A percentile compares a stretch with the other conserved stretches of the same genome.
Conservation (phyloP, 1,284 basidiomycete species). For the Rhodofomes roseus region DNA sequence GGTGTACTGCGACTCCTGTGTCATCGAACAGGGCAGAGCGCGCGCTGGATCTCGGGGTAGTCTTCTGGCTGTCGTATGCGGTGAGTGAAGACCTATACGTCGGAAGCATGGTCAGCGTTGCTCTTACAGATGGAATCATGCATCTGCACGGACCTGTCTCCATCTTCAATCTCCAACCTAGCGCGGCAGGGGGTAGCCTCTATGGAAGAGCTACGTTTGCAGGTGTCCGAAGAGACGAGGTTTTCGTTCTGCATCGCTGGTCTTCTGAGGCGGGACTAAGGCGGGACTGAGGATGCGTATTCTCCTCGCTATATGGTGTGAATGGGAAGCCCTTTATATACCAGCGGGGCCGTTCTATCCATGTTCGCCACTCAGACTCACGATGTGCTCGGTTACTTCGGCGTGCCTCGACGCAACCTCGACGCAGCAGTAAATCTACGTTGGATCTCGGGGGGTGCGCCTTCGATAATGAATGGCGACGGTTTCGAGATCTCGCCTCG, state of each 20-base stretch:
- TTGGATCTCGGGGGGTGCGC: background rate
- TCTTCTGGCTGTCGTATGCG: background rate
- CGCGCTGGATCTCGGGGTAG: background rate
- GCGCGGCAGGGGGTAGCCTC: too few species aligned
- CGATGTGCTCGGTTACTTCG: background rate
- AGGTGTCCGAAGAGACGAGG: background rate
- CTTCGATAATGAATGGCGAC: background rate
- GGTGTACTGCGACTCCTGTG: background rate
- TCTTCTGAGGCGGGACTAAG: too few species aligned
- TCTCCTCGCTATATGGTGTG: background rate
- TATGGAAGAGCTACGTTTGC: too few species aligned
- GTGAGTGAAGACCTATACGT: background rate
- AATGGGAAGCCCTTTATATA: background rate
- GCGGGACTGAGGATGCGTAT: background rate
- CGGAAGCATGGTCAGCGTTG: too few species aligned
- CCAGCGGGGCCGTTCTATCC: background rate
- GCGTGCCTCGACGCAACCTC: background rate
- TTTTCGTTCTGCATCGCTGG: background rate
- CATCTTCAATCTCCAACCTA: too few species aligned
- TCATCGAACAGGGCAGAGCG: background rate
- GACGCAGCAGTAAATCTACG: background rate
- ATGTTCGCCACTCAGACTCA: background rate
- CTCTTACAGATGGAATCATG: too few species aligned
- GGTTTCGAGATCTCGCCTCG: background rate
- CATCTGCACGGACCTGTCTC: too few species aligned